Conservation (phyloP, 805 yeast species). For the Yarrowia hollandica region DNA sequence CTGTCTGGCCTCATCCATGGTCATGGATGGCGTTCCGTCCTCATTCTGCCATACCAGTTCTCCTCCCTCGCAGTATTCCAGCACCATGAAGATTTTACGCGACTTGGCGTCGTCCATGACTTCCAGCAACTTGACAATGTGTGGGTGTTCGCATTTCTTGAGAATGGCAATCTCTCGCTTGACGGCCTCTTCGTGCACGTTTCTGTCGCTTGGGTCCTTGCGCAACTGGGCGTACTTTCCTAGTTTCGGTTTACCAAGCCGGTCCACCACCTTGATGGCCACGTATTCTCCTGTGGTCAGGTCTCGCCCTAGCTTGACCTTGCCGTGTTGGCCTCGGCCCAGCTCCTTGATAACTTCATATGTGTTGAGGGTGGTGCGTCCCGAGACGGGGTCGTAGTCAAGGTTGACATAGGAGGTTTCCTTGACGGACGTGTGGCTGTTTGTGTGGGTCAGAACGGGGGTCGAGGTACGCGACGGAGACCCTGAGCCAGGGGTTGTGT, state of each 20-base stretch:
- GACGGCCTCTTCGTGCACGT: conserved; percentile 58
- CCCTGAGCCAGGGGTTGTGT: neutral
- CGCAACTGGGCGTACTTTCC: conserved; percentile 46
- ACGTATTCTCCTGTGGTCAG: conserved; percentile 57
- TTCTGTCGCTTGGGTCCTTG: conserved; percentile 41
- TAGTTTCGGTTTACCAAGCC: conserved; percentile 58
- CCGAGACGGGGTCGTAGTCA: conserved; percentile 85
- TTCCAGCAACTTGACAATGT: conserved; percentile 82
- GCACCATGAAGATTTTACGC: conserved; percentile 81
- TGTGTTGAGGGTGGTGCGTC: conserved; percentile 78
- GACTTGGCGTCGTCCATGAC: conserved; percentile 84
- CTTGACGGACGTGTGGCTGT: conserved; percentile 52
- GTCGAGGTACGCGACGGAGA: conserved; percentile 11
- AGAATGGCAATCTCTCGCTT: conserved; percentile 88
- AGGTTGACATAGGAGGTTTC: conserved; percentile 78
- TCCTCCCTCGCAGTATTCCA: conserved; percentile 88
- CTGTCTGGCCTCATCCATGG: conserved; percentile 42
- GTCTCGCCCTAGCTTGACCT: conserved; percentile 87
- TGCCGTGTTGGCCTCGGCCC: conserved; percentile 98
- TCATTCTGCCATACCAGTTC: conserved; percentile 55
- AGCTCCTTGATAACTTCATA: conserved; percentile 85
- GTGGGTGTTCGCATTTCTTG: conserved; percentile 88
- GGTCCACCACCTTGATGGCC: conserved; percentile 91
- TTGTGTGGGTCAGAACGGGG: neutral
- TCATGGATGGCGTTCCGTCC: conserved; percentile 10